phyloP scores from a whole-genome alignment of 352 stramenopile species.

The Phytophthora kernoviae region DNA sequence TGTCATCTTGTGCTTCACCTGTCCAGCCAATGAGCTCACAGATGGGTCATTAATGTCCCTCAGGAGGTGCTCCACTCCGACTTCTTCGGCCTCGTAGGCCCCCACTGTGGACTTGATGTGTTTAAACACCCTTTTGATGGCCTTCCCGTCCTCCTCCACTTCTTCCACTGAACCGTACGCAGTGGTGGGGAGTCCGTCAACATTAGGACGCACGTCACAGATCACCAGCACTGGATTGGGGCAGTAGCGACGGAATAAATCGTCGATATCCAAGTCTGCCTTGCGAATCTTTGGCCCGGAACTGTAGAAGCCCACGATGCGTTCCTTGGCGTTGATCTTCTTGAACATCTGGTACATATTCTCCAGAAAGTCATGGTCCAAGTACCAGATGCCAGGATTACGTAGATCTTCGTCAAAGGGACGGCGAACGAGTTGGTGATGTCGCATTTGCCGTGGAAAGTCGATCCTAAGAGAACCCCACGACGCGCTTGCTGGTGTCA shows the following conservation, averaged over 20 bases:
- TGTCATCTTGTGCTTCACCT: constrained; percentile 99
- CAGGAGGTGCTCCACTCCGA: constrained; percentile 99
- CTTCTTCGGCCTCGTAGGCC: constrained; percentile 95
- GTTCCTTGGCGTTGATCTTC: constrained; percentile 97
- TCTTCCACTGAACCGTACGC: constrained; percentile 98
- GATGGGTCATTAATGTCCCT: constrained; percentile 99
- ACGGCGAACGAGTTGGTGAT: constrained; percentile 96
- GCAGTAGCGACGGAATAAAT: constrained; percentile 95
- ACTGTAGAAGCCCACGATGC: constrained; percentile 99
- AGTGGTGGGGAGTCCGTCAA: constrained; percentile 96
- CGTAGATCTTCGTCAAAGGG: constrained; percentile 98
- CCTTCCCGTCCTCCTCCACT: constrained; percentile 95
- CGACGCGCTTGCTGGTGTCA: constrained; percentile 98
- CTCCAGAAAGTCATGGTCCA: constrained; percentile 99
- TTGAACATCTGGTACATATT: constrained; percentile 97
- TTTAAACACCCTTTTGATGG: constrained; percentile 98
- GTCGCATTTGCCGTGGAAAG: constrained; percentile 94
- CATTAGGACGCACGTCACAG: constrained; percentile 97
- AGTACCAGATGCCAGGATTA: constrained; percentile 98
- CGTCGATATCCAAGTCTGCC: constrained; percentile 95
- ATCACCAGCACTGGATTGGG: constrained; percentile 97
- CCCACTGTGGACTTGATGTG: constrained; percentile 97
- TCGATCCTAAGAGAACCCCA: constrained; percentile 97
- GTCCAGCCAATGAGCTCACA: constrained; percentile 96
- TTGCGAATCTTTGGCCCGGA: constrained; percentile 97